A percentile compares a stretch with the other conserved stretches of the same genome.
phyloP scores from a whole-genome alignment of 225 moss, liverwort and hornwort genomes.

The Pseudisothecium myosuroides region DNA sequence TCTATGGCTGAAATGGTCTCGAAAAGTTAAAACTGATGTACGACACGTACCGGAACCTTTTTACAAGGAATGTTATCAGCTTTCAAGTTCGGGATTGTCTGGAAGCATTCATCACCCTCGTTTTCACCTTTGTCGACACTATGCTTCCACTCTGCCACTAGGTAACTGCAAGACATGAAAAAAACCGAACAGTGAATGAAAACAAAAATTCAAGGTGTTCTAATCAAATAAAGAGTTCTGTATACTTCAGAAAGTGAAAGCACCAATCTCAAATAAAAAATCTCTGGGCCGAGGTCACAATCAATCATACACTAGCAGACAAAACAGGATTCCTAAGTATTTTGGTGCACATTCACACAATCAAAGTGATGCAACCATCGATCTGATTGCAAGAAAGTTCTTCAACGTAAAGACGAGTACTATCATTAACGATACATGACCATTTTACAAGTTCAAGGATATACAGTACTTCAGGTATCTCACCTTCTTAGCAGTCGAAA shows the following conservation, averaged over 20 bases:
- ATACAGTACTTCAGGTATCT: background rate
- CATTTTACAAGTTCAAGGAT: background rate
- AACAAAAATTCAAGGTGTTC: conserved; percentile 4
- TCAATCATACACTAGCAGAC: background rate
- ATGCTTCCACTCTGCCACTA: conserved; percentile 79
- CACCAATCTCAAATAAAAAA: background rate
- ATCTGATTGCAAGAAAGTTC: background rate
- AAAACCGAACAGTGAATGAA: background rate
- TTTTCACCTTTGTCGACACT: conserved; percentile 23
- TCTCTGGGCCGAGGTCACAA: background rate
- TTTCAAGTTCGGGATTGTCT: conserved; percentile 16
- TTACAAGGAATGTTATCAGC: conserved; percentile 39
- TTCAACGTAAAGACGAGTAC: background rate
- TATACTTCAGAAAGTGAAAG: background rate
- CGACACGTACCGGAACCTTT: conserved; percentile 60
- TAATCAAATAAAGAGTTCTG: background rate
- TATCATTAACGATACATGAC: background rate
- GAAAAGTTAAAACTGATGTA: background rate
- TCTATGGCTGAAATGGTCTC: background rate
- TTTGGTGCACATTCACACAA: background rate
- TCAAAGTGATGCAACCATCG: background rate
- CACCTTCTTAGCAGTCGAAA: conserved; percentile 65
- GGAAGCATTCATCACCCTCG: conserved; percentile 15
- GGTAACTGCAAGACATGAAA: conserved; percentile 42
- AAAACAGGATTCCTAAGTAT: background rate